Evolutionary conservation across 1,284 basidiomycete genomes (phyloP).

Genomic region (Rhodotorula glutinis): DNA sequence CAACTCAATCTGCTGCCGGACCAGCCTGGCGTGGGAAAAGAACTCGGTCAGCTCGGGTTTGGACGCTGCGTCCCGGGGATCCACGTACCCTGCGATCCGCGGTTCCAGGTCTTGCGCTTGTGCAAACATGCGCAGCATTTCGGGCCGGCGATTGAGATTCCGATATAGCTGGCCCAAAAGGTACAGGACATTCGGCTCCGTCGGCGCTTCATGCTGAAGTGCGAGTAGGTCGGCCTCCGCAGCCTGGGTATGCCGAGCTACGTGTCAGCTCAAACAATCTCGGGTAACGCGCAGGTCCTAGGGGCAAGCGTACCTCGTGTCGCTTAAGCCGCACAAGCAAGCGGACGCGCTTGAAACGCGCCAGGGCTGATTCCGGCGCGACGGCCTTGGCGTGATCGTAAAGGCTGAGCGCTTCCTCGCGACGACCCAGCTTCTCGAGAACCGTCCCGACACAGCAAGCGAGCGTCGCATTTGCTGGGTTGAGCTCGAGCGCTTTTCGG

Average conservation of each 20-base stretch:
- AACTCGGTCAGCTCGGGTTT: not conserved
- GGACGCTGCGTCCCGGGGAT: too few relatives aligned
- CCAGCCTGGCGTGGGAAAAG: not conserved
- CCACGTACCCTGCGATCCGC: constrained; percentile 50
- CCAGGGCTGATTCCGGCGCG: constrained; percentile 78
- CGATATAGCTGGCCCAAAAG: constrained; percentile 83
- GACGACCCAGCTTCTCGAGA: constrained; percentile 72
- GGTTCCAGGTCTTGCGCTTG: constrained; percentile 71
- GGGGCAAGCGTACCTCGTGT: constrained; percentile 62
- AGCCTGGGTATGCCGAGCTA: constrained; percentile 53
- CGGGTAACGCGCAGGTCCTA: too few relatives aligned
- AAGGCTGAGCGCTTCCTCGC: constrained; percentile 65
- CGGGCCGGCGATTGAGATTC: constrained; percentile 68
- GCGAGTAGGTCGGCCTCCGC: constrained; percentile 75
- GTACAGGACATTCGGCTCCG: constrained; percentile 92
- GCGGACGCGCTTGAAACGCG: constrained; percentile 83
- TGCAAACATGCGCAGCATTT: constrained; percentile 76
- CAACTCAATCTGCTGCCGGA: constrained; percentile 28
- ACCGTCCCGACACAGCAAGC: constrained; percentile 50
- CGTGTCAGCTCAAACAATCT: too few relatives aligned
- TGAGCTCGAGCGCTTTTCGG: constrained; percentile 80
- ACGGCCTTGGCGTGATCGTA: constrained; percentile 74
- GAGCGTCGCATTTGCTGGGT: constrained; percentile 78
- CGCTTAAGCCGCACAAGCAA: constrained; percentile 76
- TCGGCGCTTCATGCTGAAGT: constrained; percentile 73